Conservation (phyloP, 257 asterid genomes). For the Fraxinus quadrangulata region DNA sequence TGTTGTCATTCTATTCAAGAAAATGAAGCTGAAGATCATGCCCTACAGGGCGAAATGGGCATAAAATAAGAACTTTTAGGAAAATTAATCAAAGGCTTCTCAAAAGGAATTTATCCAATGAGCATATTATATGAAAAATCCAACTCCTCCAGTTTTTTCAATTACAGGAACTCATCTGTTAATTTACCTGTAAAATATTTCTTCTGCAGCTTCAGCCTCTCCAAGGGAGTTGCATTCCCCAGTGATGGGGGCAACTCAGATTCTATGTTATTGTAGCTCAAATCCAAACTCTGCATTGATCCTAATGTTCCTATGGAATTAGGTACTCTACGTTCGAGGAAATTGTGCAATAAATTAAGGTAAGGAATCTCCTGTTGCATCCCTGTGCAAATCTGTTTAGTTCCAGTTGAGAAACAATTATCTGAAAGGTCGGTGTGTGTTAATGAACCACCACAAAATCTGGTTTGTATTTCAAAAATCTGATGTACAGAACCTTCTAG, state of each 20-base stretch:
- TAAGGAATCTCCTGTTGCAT: conserved; percentile 30
- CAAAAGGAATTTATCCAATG: conserved; percentile 54
- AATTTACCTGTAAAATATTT: conserved; percentile 55
- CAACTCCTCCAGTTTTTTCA: conserved; percentile 48
- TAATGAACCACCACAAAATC: conserved; percentile 30
- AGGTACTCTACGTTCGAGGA: conserved; percentile 45
- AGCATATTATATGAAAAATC: conserved; percentile 56
- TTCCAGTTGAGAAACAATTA: conserved; percentile 42
- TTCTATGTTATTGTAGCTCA: conserved; percentile 51
- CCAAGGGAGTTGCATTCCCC: conserved; percentile 39
- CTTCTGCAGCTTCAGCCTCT: conserved; percentile 57
- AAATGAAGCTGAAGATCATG: conserved; percentile 18
- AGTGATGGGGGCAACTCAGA: conserved; percentile 41
- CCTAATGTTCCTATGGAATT: conserved; percentile 36
- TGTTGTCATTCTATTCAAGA: background rate
- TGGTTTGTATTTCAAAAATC: conserved; percentile 35
- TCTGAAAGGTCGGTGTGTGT: conserved; percentile 49
- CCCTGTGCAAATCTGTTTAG: conserved; percentile 39
- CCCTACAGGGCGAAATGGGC: conserved; percentile 52
- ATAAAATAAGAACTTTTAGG: conserved; percentile 41
- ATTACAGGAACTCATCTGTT: conserved; percentile 44
- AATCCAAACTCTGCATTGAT: conserved; percentile 42
- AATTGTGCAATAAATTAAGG: conserved; percentile 47
- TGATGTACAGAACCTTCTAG: conserved; percentile 41
- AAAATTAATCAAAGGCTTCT: conserved; percentile 52